phyloP scores from a whole-genome alignment of 2,329 filamentous ascomycete species.

The Colletotrichum aenigma region DNA sequence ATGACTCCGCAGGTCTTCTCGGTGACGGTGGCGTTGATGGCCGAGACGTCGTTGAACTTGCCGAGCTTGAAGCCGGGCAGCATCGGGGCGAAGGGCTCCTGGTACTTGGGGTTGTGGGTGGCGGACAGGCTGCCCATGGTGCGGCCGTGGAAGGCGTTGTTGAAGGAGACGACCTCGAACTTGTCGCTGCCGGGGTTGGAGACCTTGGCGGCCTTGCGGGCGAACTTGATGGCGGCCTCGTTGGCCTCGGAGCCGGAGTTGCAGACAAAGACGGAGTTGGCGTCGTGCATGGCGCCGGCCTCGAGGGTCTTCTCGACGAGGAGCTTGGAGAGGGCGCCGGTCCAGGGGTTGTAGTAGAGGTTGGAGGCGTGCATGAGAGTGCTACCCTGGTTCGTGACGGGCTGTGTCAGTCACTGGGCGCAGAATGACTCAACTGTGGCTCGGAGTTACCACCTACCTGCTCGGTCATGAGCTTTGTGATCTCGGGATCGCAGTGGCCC shows the following conservation, averaged over 20 bases:
- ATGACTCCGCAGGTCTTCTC: constrained; percentile 92
- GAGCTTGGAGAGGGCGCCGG: constrained; percentile 83
- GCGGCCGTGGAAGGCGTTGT: constrained; percentile 91
- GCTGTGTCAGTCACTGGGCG: neutral
- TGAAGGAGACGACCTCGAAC: constrained; percentile 86
- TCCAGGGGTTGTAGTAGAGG: constrained; percentile 97
- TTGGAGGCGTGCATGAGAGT: constrained; percentile 92
- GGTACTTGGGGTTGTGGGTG: constrained; percentile 97
- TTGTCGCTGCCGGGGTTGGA: constrained; percentile 75
- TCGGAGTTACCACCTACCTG: constrained; percentile 58
- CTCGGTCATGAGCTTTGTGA: constrained; percentile 75
- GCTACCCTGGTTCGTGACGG: constrained; percentile 53
- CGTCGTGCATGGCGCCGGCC: constrained; percentile 82
- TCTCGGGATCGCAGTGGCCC: constrained; percentile 85
- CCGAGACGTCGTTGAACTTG: constrained; percentile 80
- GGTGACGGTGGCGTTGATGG: constrained; percentile 75
- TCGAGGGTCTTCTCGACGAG: constrained; percentile 82
- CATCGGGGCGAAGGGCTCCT: constrained; percentile 94
- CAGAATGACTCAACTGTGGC: neutral
- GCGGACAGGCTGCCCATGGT: constrained; percentile 96
- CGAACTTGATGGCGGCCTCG: constrained; percentile 96
- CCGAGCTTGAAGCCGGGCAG: constrained; percentile 90
- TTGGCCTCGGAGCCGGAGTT: constrained; percentile 98
- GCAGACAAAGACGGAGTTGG: constrained; percentile 84
- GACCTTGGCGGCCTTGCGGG: constrained; percentile 85